Evolutionary conservation across 163 green algal genomes (phyloP), one percentile per base, ranked within the genome.

Genomic region (Volvox carteri): DNA sequence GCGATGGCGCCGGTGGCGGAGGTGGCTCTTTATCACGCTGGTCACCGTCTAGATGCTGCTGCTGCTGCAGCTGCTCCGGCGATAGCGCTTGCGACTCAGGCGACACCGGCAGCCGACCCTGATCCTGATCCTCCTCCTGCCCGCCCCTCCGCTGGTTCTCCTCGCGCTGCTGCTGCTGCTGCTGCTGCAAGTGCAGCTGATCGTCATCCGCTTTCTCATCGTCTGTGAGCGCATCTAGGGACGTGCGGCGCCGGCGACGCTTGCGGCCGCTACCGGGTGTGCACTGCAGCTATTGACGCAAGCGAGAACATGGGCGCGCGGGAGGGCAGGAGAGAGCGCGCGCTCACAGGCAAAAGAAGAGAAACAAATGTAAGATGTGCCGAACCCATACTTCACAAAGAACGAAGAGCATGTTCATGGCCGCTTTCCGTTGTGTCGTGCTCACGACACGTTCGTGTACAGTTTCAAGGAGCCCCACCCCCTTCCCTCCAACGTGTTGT

Each of bases 111-210:
- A 16, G 62, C 58, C 58, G 19, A 37, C 19, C 58, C 6, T 18
- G 9, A 18, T n/a, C 58, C 44, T 67, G 16, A 2, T 67, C 7
- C 19, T 78, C 33, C 68, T 78, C 68, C 54, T 65, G 54, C n/a
- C n/a, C n/a, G n/a, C n/a, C n/a, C n/a, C n/a, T n/a, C 60, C 60
- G 52, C 52, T 62, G 16, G 16, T 62, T 18, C 52, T 62, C 52
- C 52, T 62, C 52, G 16, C 62, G 60, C 60, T 73, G 23, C 67
- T 77, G 67, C 67, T 76, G 67, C 67, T 76, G 67, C 67, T 76
- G 70, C 70, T n/a, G 70, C 37, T 58, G 70, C 70, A 30, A 37
- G 37, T 78, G 67, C 67, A 21, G n/a, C n/a, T 76, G n/a, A 35
- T 72, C 19, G 14, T 72, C 16, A 23, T 72, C 23, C n/a, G n/a